Percentiles rank a stretch among this genome's conserved stretches.
Evolutionary conservation across 164 flowering plant species (phyloP).

Genomic region (Tetrastigma voinierianum): DNA sequence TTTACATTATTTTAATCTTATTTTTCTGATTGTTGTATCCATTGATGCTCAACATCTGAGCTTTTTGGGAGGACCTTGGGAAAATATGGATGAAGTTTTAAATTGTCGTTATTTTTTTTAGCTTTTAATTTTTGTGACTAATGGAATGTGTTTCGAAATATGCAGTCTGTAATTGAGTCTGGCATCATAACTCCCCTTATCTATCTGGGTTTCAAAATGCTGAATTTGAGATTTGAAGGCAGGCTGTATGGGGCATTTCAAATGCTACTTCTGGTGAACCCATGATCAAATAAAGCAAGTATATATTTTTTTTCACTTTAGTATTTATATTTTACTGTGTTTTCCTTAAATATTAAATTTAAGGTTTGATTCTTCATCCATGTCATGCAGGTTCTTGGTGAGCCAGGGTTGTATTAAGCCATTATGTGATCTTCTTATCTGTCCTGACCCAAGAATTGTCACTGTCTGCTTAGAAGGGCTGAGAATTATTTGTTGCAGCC

Average conservation of each 20-base stretch:
- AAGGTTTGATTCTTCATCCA: neutral
- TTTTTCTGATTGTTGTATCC: neutral
- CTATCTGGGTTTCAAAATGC: conserved; percentile 36
- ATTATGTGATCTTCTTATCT: conserved; percentile 25
- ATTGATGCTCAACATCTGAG: neutral
- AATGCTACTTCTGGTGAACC: conserved; percentile 58
- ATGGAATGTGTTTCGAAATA: neutral
- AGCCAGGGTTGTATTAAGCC: conserved; percentile 28
- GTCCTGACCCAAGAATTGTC: conserved; percentile 32
- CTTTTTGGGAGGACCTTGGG: too few species aligned
- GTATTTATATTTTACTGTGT: neutral
- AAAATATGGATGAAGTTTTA: too few species aligned
- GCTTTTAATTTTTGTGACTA: too few species aligned
- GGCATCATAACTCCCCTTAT: conserved; percentile 44
- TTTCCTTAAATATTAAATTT: neutral
- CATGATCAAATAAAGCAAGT: conserved; percentile 53
- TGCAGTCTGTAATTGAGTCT: conserved; percentile 48
- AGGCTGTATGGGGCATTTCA: conserved; percentile 69
- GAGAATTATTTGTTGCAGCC: neutral
- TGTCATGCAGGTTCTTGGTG: conserved; percentile 28
- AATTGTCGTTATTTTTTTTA: too few species aligned
- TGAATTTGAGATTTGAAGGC: conserved; percentile 65
- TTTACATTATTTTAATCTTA: too few species aligned
- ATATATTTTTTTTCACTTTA: neutral
- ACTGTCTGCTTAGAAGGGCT: conserved; percentile 30